phyloP scores from a whole-genome alignment of 495 filamentous ascomycete species.

The Copromyces sp. region DNA sequence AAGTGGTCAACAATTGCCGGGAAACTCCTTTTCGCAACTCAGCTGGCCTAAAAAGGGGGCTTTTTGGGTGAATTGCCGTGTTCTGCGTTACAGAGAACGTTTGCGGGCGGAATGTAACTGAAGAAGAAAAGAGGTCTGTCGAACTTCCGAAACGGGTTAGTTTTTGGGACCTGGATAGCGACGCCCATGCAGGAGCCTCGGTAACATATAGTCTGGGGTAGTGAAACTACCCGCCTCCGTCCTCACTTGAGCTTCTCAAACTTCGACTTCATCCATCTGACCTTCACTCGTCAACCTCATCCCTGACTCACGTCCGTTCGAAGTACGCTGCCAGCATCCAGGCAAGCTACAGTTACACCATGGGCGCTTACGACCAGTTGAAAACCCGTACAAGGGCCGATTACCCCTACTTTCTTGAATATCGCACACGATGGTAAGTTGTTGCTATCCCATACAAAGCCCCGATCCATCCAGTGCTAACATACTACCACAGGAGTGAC shows the following conservation, averaged over 20 bases:
- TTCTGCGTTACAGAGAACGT: too few species aligned
- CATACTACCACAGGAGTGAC: slow-evolving; percentile 53
- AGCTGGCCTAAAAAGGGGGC: too few species aligned
- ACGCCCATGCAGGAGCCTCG: neutral
- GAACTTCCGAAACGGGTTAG: too few species aligned
- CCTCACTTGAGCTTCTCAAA: neutral
- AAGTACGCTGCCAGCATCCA: neutral
- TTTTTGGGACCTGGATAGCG: too few species aligned
- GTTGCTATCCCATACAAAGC: neutral
- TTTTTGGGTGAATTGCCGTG: too few species aligned
- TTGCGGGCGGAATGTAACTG: too few species aligned
- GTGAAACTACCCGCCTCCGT: neutral
- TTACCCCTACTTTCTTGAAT: slow-evolving; percentile 72
- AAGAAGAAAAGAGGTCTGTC: too few species aligned
- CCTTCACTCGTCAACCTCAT: neutral
- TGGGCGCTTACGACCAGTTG: slow-evolving; percentile 33
- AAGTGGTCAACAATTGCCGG: too few species aligned
- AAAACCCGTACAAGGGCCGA: slow-evolving; percentile 58
- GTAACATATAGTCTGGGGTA: neutral
- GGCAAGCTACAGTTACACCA: slow-evolving; percentile 2
- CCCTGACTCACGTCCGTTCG: neutral
- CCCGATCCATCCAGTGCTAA: neutral
- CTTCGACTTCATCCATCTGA: neutral
- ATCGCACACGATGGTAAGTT: slow-evolving; percentile 77
- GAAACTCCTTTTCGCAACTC: too few species aligned